Base-by-base conservation (phyloP, 2,329 filamentous ascomycete genomes). In the Colletotrichum tofieldiae region DNA sequence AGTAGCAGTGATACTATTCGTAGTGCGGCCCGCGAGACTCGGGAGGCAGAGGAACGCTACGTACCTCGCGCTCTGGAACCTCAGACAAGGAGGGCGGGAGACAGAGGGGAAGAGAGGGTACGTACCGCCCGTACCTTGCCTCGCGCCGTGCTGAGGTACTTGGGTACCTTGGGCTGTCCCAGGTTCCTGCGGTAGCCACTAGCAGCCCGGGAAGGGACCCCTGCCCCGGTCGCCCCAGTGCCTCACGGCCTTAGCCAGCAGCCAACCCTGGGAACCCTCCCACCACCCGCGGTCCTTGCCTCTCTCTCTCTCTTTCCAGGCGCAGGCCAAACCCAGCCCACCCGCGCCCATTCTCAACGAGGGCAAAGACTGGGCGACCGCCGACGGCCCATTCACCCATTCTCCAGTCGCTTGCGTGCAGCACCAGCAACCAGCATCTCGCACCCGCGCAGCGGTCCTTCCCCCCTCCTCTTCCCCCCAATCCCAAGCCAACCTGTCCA, bases 331-430 rank as follows among this genome's bases (percentile, higher is more conserved):
- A 68, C 37, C 65, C 65, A 68, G 58, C 69, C 58, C 59, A 32
- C 66, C 56, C 63, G 47, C 54, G 41, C 58, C 56, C 68, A 66
- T 71, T 45, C 54, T 70, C 52, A 65, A 69, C 69, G 59, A 70
- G 54, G 51, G 51, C 49, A 55, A 41, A 32, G 29, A 32, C 29
- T 32, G 29, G 29, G 6, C 29, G 29, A 32, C 29, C 29, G 29
- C 29, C 29, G 29, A 32, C 29, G 29, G 35, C 37, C 45, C 55
- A 49, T 62, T 62, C 49, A 39, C 37, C 56, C 67, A 65, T 55
- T 71, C 39, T 41, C 45, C 35, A 32, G 37, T 49, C 67, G 49
- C 61, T 61, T 69, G 65, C 52, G 65, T 67, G 55, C 67, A 47
- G 47, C 23, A 51, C 35, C 54, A 39, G 52, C 52, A 32, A 37